Evolutionary conservation across 345 rosid genomes (phyloP).

Genomic region (Laguncularia racemosa): DNA sequence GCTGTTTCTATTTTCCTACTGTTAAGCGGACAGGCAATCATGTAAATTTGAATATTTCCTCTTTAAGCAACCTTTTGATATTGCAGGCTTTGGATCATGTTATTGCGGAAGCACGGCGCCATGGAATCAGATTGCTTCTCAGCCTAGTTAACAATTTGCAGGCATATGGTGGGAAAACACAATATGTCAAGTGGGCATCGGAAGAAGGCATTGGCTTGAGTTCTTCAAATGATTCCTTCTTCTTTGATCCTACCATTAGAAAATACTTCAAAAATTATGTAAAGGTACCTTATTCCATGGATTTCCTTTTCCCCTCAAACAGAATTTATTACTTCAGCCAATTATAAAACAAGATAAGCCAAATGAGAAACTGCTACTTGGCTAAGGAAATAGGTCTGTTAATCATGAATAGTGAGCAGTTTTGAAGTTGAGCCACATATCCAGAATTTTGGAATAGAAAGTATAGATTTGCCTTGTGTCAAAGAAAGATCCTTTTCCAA

Average conservation of each 20-base stretch:
- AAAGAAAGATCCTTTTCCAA: no score
- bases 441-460: not conserved
- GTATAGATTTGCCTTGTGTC: not conserved
- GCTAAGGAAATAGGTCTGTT: not conserved
- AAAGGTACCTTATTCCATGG: constrained; percentile 27
- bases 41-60: not conserved
- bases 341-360: no score
- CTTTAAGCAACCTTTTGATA: not conserved
- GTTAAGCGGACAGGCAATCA: not conserved
- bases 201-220: constrained; percentile 88
- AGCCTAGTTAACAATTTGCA: constrained; percentile 81
- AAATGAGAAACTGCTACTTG: no score
- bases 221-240: constrained; percentile 94
- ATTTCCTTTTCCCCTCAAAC: not conserved
- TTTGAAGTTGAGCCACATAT: not conserved
- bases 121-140: constrained; percentile 69
- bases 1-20: not conserved
- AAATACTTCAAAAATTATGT: constrained; percentile 74
- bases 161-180: constrained; percentile 89
- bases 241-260: constrained; percentile 87
- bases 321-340: no score
- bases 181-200: constrained; percentile 97
- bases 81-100: constrained; percentile 93
- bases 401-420: not conserved
- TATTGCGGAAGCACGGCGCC: constrained; percentile 71